phyloP scores from a whole-genome alignment of 257 asterid species.

The Solanum ahanhuiri region DNA sequence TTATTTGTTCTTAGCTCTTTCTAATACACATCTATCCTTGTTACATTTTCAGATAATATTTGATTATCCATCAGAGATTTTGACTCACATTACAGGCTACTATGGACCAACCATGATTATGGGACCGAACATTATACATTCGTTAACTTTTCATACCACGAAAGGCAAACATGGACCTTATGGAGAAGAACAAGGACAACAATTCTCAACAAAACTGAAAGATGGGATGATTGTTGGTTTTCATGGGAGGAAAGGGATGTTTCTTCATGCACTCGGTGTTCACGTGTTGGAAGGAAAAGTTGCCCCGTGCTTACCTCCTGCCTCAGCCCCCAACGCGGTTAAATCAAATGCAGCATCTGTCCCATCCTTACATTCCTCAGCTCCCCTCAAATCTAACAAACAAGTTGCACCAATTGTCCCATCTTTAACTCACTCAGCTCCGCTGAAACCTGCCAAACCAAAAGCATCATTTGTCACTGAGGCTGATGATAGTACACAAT shows the following conservation, averaged over 20 bases:
- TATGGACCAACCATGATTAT: slow-evolving; percentile 52
- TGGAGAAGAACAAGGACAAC: slow-evolving; percentile 66
- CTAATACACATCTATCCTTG: neutral
- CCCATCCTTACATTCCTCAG: slow-evolving; percentile 3
- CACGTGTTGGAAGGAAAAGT: slow-evolving; percentile 40
- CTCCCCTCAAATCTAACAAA: slow-evolving; percentile 2
- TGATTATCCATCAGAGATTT: slow-evolving; percentile 59
- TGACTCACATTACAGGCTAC: slow-evolving; percentile 68
- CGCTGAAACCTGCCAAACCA: slow-evolving; percentile 13
- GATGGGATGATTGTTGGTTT: slow-evolving; percentile 60
- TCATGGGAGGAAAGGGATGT: slow-evolving; percentile 72
- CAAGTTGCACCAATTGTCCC: neutral
- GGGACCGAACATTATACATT: slow-evolving; percentile 66
- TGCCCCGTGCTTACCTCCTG: neutral
- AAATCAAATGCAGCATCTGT: neutral
- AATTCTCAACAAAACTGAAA: slow-evolving; percentile 43
- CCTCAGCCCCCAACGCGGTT: slow-evolving; percentile 1
- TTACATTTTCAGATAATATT: slow-evolving; percentile 33
- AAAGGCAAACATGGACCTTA: slow-evolving; percentile 60
- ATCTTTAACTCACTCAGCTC: neutral
- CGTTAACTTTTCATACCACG: slow-evolving; percentile 71
- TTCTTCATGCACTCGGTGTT: slow-evolving; percentile 66
- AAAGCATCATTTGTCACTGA: slow-evolving; percentile 3
- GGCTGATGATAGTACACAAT: slow-evolving; percentile 24
- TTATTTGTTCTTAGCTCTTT: neutral